Base-by-base conservation (phyloP, 1,284 basidiomycete species). In the Pyrrhoderma lamaoense region DNA sequence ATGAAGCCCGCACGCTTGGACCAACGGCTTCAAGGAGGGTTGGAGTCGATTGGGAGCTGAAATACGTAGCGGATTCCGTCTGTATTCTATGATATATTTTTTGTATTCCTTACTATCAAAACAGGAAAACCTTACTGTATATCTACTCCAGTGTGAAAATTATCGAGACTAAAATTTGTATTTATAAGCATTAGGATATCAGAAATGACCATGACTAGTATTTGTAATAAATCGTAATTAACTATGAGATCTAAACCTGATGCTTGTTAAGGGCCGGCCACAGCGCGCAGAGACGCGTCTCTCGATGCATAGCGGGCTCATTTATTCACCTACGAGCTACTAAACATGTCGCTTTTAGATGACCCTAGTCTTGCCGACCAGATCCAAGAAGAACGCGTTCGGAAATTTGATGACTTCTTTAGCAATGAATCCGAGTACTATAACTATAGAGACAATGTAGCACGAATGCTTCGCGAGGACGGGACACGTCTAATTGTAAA, bases 401-500 rank as follows among this genome's bases (percentile, higher is more conserved):
- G 88, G 61, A 74, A 85, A 49, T 93, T 96, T 61, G 82, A 87
- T 62, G 90, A 93, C 60, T 97, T 97, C 61, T 77, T 97, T 18
- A 83, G 85, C 59, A 82, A 85, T 25, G 86, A 89, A 56, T 85
- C 87, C 16, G 67, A 79, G 55, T 61, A 78, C 19, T 82, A 83
- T 71, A 90, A 92, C 69, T 98, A 99, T 71, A 81, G 82, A 60
- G 85, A 93, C 62, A 85, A 88, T 52, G 87, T 97, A 60, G 76
- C 79, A 45, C 80, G 82, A 59, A 87, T 99, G 85, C 77, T 99
- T 40, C 82, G 88, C 51, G 74, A 80, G 27, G 87, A 91, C 61
- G 82, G 87, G 63, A 85, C 91, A 60, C 84, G 96, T 61, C 83
- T 99, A 62, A 85, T 96, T 62, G 82, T 99, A 67, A 99, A 97